Conservation (phyloP, 1,284 basidiomycete species). For the Melampsora americana region DNA sequence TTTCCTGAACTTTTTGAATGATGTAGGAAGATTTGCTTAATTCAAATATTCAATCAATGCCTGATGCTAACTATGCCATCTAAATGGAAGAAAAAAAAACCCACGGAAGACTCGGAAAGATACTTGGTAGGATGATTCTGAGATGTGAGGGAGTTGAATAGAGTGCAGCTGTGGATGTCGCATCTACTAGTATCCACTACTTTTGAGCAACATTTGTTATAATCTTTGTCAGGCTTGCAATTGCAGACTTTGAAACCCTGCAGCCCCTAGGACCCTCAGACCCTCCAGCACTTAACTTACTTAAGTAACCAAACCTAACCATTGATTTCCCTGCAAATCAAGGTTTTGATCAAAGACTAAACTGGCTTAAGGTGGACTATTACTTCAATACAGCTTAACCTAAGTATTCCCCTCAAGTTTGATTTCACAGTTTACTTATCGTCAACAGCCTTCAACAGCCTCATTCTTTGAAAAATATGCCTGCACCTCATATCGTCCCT, state of each 20-base stretch:
- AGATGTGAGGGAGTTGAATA: no score
- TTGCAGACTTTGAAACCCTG: neutral
- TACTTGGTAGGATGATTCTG: no score
- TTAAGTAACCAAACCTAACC: neutral
- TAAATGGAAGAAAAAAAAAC: neutral
- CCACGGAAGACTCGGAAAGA: no score
- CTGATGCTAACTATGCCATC: no score
- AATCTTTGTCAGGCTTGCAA: neutral
- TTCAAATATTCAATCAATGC: no score
- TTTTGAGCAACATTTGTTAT: no score
- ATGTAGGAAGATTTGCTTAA: no score
- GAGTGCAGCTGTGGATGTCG: no score
- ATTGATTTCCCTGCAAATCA: neutral
- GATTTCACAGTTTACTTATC: neutral
- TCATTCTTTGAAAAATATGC: neutral
- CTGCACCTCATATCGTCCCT: slow-evolving; percentile 36
- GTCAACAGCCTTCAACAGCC: no score
- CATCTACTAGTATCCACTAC: no score
- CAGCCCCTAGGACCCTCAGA: neutral
- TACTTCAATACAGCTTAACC: neutral
- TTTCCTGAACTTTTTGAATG: no score
- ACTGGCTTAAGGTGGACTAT: neutral
- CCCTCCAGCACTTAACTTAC: neutral
- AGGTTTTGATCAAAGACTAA: neutral
- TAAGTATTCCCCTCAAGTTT: neutral